Evolutionary conservation across 768 basidiomycete species (phyloP).

Genomic region (Pleurotus ostreatus): DNA sequence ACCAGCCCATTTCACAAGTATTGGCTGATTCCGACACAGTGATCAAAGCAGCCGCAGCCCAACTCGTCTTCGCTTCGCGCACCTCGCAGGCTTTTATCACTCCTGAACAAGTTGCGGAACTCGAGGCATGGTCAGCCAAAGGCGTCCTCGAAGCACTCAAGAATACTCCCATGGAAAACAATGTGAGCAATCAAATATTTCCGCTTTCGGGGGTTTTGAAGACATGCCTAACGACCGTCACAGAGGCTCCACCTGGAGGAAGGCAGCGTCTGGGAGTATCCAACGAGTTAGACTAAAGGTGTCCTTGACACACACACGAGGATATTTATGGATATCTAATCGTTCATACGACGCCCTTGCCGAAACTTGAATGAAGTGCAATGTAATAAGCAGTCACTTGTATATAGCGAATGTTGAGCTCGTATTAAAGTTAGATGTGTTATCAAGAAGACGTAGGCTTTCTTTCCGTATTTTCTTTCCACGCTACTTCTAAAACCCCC

Average conservation of each 20-base stretch:
- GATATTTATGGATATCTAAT: constrained; percentile 1
- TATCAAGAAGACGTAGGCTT: not conserved
- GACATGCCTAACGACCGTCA: constrained; percentile 7
- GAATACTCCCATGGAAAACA: constrained; percentile 39
- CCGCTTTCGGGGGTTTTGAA: constrained; percentile 1
- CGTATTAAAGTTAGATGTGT: not conserved
- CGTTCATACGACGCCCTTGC: not conserved
- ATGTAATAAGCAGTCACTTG: not conserved
- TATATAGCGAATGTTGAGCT: not conserved
- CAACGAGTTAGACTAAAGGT: not conserved
- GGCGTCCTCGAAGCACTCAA: constrained; percentile 57
- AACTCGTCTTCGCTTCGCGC: constrained; percentile 81
- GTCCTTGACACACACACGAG: not conserved
- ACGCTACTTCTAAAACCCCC: constrained; percentile 33
- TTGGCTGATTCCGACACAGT: constrained; percentile 23
- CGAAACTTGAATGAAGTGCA: not conserved
- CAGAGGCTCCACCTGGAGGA: constrained; percentile 50
- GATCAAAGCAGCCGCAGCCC: constrained; percentile 75
- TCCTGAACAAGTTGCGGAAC: constrained; percentile 53
- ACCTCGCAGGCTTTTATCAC: constrained; percentile 71
- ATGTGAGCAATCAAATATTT: constrained; percentile 37
- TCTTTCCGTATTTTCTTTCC: constrained; percentile 14
- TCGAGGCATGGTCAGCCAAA: constrained; percentile 61
- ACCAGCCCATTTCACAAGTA: constrained; percentile 12
- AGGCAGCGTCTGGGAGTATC: constrained; percentile 55